phyloP scores from a whole-genome alignment of 176 grass and related monocot genomes.

The Bothriochloa decipiens region DNA sequence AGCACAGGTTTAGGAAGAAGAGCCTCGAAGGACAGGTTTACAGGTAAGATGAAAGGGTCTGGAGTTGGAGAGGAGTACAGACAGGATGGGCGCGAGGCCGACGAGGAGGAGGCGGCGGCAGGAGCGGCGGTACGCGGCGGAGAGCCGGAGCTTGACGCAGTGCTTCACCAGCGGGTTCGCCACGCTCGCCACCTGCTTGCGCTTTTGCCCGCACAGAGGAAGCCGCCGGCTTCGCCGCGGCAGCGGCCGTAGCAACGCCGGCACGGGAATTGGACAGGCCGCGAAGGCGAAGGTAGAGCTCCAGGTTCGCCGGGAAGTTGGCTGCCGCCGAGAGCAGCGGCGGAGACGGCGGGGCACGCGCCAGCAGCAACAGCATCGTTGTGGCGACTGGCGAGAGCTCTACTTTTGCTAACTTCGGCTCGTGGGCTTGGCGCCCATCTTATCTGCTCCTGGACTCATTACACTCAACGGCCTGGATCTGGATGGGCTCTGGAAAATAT shows the following conservation, averaged over 20 bases:
- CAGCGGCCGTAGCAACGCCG: background rate
- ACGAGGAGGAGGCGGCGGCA: constrained; percentile 64
- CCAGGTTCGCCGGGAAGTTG: background rate
- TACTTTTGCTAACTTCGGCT: no score
- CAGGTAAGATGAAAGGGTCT: no score
- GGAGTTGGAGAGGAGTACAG: no score
- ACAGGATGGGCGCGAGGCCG: constrained; percentile 78
- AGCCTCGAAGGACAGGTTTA: background rate
- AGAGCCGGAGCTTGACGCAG: constrained; percentile 86
- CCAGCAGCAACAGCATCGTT: constrained; percentile 46
- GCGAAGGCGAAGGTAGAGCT: background rate
- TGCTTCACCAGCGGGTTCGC: constrained; percentile 92
- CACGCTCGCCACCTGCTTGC: constrained; percentile 77
- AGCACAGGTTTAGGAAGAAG: no score
- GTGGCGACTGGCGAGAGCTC: background rate
- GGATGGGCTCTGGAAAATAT: no score
- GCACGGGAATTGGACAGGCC: background rate
- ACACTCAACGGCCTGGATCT: no score
- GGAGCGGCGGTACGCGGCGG: constrained; percentile 68
- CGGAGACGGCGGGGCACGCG: constrained; percentile 35
- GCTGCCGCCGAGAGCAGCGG: background rate
- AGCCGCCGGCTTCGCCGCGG: background rate
- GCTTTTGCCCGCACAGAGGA: constrained; percentile 39
- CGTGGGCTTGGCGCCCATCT: constrained; percentile 21
- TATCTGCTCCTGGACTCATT: constrained; percentile 28